Conservation (phyloP, 2,329 filamentous ascomycete genomes). For the Fusarium sororula region DNA sequence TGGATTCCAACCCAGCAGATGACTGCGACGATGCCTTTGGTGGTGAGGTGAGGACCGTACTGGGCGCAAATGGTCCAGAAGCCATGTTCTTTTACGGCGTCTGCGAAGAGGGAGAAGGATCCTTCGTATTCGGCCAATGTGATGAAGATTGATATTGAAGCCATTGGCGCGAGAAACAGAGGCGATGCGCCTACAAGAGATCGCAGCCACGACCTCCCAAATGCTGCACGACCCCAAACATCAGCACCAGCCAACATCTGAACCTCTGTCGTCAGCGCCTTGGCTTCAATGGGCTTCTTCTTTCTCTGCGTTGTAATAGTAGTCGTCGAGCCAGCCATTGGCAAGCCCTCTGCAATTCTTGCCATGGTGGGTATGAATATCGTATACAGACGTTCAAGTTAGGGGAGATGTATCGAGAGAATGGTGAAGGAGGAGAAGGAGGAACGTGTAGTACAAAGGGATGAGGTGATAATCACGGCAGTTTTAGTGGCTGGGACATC, state of each 20-base stretch:
- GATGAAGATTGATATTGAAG: constrained; percentile 37
- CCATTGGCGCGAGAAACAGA: constrained; percentile 35
- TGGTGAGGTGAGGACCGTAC: constrained; percentile 25
- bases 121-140: constrained; percentile 37
- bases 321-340: constrained; percentile 7
- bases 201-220: constrained; percentile 36
- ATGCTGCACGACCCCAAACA: constrained; percentile 39
- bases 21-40: constrained; percentile 17
- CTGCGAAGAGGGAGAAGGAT: constrained; percentile 20
- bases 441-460: background rate
- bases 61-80: constrained; percentile 28
- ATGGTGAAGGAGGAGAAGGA: background rate
- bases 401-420: background rate
- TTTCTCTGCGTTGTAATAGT: background rate
- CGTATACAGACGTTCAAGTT: background rate
- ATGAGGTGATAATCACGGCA: background rate
- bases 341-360: background rate
- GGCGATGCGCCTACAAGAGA: constrained; percentile 38
- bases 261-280: background rate
- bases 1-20: constrained; percentile 25
- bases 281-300: background rate
- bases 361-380: background rate
- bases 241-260: background rate
- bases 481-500: background rate
- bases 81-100: constrained; percentile 10